A percentile compares a stretch with the other conserved stretches of the same genome.
These are phyloP conservation scores for Fusarium sp. DNA, from an alignment of 2,329 filamentous ascomycete genomes.

Conservation along the genomic window DNA sequence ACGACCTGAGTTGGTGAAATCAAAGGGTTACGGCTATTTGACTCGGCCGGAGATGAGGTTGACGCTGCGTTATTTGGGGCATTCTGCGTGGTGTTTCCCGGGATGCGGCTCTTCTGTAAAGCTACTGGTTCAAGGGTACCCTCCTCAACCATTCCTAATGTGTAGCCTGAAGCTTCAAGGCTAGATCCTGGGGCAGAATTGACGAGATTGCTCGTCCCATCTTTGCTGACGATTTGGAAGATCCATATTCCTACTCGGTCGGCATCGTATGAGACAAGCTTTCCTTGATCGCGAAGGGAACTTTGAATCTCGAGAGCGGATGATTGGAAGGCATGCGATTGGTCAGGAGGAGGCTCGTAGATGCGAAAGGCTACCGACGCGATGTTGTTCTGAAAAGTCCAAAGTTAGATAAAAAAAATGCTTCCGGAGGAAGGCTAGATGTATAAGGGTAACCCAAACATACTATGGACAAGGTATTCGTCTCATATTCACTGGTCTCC, in stretches of 20 bases:
- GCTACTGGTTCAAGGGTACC: slow-evolving; percentile 59
- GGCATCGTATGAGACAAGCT: slow-evolving; percentile 62
- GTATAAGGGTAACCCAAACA: not conserved
- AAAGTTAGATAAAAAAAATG: slow-evolving; percentile 17
- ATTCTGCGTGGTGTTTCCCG: slow-evolving; percentile 51
- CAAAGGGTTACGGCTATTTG: slow-evolving; percentile 40
- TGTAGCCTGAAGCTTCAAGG: slow-evolving; percentile 55
- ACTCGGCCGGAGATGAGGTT: slow-evolving; percentile 51
- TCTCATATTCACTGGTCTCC: slow-evolving; percentile 70
- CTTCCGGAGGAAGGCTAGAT: not conserved
- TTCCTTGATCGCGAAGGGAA: slow-evolving; percentile 59
- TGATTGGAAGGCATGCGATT: slow-evolving; percentile 54
- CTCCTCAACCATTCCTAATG: slow-evolving; percentile 56
- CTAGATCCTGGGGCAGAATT: slow-evolving; percentile 46
- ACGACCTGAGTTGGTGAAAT: slow-evolving; percentile 28
- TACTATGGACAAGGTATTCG: slow-evolving; percentile 67
- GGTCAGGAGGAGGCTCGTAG: slow-evolving; percentile 59
- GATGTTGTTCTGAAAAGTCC: slow-evolving; percentile 60
- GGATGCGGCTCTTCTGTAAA: slow-evolving; percentile 55
- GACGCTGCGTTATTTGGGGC: slow-evolving; percentile 58
- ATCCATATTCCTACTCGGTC: slow-evolving; percentile 62
- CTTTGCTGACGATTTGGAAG: slow-evolving; percentile 58
- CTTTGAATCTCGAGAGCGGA: slow-evolving; percentile 61
- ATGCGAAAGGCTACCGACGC: slow-evolving; percentile 62
- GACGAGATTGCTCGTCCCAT: slow-evolving; percentile 43